Percentiles rank a stretch among this genome's conserved stretches.
Evolutionary conservation across 164 flowering plant genomes (phyloP).

Genomic region (Hamamelis virginiana): DNA sequence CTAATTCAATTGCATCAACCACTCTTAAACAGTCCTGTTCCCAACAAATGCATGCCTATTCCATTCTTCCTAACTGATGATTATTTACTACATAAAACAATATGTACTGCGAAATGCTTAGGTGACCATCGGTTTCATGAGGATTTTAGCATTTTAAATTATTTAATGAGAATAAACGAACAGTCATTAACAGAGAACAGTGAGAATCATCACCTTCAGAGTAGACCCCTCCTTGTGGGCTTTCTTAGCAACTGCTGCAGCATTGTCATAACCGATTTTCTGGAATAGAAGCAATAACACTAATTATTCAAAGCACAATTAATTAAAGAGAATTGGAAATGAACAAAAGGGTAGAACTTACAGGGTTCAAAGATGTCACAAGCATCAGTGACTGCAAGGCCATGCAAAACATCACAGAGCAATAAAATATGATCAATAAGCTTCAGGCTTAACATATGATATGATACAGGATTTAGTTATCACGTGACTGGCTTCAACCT

Average conservation of each 20-base stretch:
- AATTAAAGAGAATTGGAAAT: background rate
- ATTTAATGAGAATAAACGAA: background rate
- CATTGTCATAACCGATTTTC: conserved; percentile 99
- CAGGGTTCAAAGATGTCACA: conserved; percentile 93
- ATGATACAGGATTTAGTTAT: background rate
- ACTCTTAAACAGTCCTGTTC: background rate
- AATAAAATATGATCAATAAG: conserved; percentile 18
- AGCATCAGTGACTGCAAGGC: conserved; percentile 97
- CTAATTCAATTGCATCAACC: background rate
- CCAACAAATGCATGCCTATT: background rate
- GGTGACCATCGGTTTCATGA: no score
- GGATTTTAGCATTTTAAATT: background rate
- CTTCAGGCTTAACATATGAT: background rate
- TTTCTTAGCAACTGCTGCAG: conserved; percentile 97
- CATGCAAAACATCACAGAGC: conserved; percentile 12
- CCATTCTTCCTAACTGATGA: background rate
- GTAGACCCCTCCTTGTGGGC: conserved; percentile 96
- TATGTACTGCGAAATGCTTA: background rate
- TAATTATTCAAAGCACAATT: background rate
- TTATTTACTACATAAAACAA: background rate
- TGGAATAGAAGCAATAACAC: conserved; percentile 17
- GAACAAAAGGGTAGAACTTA: conserved; percentile 41
- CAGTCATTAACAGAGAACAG: background rate
- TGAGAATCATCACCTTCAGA: conserved; percentile 56
- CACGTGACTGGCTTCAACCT: conserved; percentile 12